Evolutionary conservation across 805 yeast genomes (phyloP).

Genomic region (Kazachstania viticola): DNA sequence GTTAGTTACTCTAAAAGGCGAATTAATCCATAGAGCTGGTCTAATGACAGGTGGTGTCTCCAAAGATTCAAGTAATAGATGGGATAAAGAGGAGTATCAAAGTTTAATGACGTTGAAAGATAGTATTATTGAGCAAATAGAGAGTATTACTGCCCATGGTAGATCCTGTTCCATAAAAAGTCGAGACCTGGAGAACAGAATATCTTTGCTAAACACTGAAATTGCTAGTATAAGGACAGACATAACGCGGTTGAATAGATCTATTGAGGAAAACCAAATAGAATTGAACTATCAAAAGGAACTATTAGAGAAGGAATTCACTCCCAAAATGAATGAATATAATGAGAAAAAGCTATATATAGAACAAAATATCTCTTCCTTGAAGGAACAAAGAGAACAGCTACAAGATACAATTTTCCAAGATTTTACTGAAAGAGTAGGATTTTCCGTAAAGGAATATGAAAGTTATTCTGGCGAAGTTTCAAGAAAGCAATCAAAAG

Average conservation of each 20-base stretch:
- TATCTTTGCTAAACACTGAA: conserved; percentile 37
- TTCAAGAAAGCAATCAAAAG: conserved; percentile 44
- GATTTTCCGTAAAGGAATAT: conserved; percentile 53
- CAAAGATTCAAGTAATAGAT: conserved; percentile 36
- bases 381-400: conserved; percentile 21
- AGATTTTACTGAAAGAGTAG: conserved; percentile 43
- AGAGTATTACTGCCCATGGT: conserved; percentile 29
- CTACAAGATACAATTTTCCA: conserved; percentile 38
- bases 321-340: conserved; percentile 16
- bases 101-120: conserved; percentile 39
- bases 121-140: conserved; percentile 36
- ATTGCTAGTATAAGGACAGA: conserved; percentile 35
- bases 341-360: conserved; percentile 14
- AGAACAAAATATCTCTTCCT: conserved; percentile 17
- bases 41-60: conserved; percentile 85
- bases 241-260: conserved; percentile 33
- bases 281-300: conserved; percentile 43
- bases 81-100: conserved; percentile 65
- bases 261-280: conserved; percentile 32
- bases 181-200: conserved; percentile 44
- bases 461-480: conserved; percentile 56
- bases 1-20: conserved; percentile 73
- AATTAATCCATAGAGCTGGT: conserved; percentile 74
- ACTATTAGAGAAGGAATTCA: conserved; percentile 19
- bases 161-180: conserved; percentile 47